Evolutionary conservation across 2,329 filamentous ascomycete species (phyloP), one percentile per base, ranked within the genome.

Genomic region (Fusarium falciforme): DNA sequence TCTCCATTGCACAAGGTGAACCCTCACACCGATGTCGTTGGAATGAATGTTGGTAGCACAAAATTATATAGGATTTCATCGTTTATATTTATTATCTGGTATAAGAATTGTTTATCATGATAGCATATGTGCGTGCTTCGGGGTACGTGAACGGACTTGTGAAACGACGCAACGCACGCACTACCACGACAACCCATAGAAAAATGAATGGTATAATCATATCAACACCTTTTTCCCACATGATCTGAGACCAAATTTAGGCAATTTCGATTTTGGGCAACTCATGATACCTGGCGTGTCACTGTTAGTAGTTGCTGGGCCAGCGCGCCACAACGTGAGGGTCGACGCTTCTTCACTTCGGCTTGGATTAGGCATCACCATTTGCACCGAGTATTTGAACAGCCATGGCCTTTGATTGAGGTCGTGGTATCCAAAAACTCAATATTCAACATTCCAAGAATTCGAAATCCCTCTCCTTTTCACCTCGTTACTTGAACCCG

Each of bases 291-390:
- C 6, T 40, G 16, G 33, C 33, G 17, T 49, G 58, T 38, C 40
- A n/a, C 42, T 22, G 25, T 29, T 35, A 25, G 29, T 55, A 62
- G 71, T 74, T 74, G 61, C 71, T 72, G 64, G 71, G 71, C 25
- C 62, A 74, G 71, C 65, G 40, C 67, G 64, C 71, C 71, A 74
- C 60, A 44, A 4, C 31, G 17, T 12, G 17, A 59, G 31, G 36
- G 20, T 27, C 6, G 20, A 22, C 35, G 33, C 29, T 27, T 9
- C 29, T 27, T 14, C 38, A 35, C 47, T 29, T 42, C 54, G 42
- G 49, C n/a, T 52, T 63, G 54, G n/a, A 63, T 72, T 74, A 74
- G 71, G 71, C 71, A 74, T 22, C 68, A 68, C n/a, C 33, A 66
- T 71, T 71, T 20, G 4, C 16, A 40, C 42, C n/a, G 12, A 49